phyloP scores from a whole-genome alignment of 306 rosid genomes.

The Prosopis cineraria region DNA sequence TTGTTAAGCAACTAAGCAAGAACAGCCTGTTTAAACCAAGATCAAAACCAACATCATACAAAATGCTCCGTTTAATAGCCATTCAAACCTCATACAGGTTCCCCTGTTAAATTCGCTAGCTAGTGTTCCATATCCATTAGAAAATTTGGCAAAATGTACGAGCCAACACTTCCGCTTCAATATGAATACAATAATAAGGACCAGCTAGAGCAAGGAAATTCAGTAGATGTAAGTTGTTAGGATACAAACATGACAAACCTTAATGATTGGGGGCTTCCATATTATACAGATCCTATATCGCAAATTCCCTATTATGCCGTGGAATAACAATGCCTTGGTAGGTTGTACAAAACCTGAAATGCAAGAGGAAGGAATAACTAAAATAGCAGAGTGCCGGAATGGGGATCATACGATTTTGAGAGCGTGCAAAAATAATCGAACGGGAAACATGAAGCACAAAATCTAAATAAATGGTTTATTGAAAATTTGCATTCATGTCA shows the following conservation, averaged over 20 bases:
- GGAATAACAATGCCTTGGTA: slow-evolving; percentile 25
- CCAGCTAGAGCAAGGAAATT: background rate
- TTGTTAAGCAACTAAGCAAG: background rate
- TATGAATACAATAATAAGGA: background rate
- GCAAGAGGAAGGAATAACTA: background rate
- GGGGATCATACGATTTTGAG: background rate
- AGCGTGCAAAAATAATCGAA: background rate
- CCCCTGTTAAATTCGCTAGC: background rate
- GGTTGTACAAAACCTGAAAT: slow-evolving; percentile 37
- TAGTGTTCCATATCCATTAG: background rate
- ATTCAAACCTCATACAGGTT: background rate
- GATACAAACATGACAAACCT: slow-evolving; percentile 29
- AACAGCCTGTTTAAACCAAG: background rate
- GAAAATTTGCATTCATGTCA: background rate
- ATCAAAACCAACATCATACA: background rate
- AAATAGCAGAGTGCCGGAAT: slow-evolving; percentile 14
- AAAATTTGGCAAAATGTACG: slow-evolving; percentile 10
- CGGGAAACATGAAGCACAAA: background rate
- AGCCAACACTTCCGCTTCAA: slow-evolving; percentile 12
- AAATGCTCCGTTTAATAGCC: background rate
- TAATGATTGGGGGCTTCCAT: slow-evolving; percentile 28
- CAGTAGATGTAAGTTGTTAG: background rate
- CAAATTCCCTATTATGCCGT: slow-evolving; percentile 22
- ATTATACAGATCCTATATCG: slow-evolving; percentile 14
- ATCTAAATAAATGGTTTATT: background rate